Evolutionary conservation across 495 filamentous ascomycete genomes (phyloP), one percentile per base, ranked within the genome.

Genomic region (Delitschia confertaspora): DNA sequence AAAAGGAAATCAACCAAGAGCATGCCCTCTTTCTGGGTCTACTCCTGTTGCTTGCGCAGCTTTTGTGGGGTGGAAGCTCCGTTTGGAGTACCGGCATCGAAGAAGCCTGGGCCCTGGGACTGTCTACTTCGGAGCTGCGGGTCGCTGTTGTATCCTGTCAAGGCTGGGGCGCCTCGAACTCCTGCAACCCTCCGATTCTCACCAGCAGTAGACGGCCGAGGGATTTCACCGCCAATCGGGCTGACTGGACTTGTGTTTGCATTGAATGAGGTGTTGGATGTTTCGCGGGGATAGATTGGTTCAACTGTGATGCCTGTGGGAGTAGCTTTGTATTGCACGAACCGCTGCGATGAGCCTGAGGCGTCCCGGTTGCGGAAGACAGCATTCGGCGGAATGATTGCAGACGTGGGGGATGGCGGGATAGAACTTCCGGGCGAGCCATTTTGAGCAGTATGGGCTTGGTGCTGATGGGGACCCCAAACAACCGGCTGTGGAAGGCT

Each of bases 401-500:
- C 14, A 5, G 25, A 24, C n/a, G 45, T 42, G 1, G 45, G 45
- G 8, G 45, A 49, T 5, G 45, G 45, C 2, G 45, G 45, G 21
- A 35, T 18, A 6, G 44, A 39, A 29, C 9, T 33, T 17, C 14
- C 22, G 4, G 44, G 35, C 10, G 44, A 39, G 25, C 24, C 30
- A 33, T 34, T 26, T 16, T 10, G 29, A 16, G 34, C 34, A 1
- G 17, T 29, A 16, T 34, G 36, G 13, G 37, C 35, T 8, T 33
- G 32, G 38, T 47, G 19, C 31, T 53, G 49, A 32, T 53, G 49
- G 4, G 49, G 49, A 19, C 49, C 49, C 49, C 49, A 53, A 1
- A 39, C 49, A 5, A 53, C 49, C 9, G 49, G 49, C 6, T 51
- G 11, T 26, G 42, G n/a, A 19, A 49, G 19, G 14, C 22, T 9